Conservation (phyloP, 257 asterid species). For the Forsythia viridissima region DNA sequence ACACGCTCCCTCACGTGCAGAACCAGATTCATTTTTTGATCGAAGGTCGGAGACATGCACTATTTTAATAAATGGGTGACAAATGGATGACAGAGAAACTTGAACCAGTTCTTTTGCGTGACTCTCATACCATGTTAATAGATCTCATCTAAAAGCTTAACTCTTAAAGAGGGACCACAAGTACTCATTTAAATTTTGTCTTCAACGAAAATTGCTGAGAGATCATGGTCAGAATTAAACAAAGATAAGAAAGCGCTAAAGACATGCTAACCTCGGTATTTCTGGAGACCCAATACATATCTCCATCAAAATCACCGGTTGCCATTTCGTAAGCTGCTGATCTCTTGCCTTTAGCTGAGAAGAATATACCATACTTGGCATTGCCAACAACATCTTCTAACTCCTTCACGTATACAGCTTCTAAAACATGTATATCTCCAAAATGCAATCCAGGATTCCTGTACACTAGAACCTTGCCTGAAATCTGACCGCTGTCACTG, state of each 20-base stretch:
- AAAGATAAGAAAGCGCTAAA: slow-evolving; percentile 1
- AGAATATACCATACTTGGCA: slow-evolving; percentile 81
- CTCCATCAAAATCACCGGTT: slow-evolving; percentile 93
- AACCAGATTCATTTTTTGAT: no score
- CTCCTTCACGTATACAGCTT: slow-evolving; percentile 63
- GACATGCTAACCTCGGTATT: slow-evolving; percentile 67
- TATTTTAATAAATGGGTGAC: no score
- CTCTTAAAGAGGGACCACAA: background rate
- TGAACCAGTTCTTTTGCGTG: no score
- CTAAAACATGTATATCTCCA: slow-evolving; percentile 72
- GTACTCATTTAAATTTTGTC: background rate
- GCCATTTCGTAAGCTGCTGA: slow-evolving; percentile 89
- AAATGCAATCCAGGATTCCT: slow-evolving; percentile 86
- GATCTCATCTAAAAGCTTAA: background rate
- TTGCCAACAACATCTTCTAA: slow-evolving; percentile 71
- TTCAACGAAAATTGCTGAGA: background rate
- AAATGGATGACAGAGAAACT: no score
- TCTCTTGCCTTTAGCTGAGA: slow-evolving; percentile 69
- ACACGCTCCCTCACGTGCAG: background rate
- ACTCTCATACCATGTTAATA: background rate
- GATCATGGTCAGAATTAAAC: background rate
- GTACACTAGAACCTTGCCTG: slow-evolving; percentile 78
- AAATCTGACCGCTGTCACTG: slow-evolving; percentile 77
- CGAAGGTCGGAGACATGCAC: no score
- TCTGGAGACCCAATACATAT: slow-evolving; percentile 78